phyloP scores from a whole-genome alignment of 2,329 filamentous ascomycete genomes.

The Aspergillus costaricaensis region DNA sequence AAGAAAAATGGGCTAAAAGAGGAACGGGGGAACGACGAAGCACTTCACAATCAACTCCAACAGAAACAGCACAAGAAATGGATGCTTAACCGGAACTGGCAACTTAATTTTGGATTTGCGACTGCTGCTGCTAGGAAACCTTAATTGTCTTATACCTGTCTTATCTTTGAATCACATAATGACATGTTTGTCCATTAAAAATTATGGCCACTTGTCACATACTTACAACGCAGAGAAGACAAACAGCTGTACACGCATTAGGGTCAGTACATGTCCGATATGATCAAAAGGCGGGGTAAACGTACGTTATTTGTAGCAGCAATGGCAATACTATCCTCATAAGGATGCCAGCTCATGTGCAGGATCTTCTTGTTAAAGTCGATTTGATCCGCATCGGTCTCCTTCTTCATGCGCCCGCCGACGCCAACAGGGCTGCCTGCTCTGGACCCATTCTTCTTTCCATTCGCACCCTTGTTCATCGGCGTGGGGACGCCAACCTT shows the following conservation, averaged over 20 bases:
- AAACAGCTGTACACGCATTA: conserved; percentile 59
- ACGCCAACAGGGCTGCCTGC: conserved; percentile 85
- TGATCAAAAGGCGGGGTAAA: conserved; percentile 22
- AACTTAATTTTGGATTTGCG: conserved; percentile 26
- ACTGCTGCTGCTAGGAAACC: conserved; percentile 27
- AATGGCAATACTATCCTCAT: conserved; percentile 99
- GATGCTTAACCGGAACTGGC: conserved; percentile 24
- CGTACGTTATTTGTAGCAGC: conserved; percentile 99
- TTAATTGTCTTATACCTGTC: conserved; percentile 21
- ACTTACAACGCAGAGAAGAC: conserved; percentile 72
- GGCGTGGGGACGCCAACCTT: conserved; percentile 97
- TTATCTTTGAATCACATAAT: conserved; percentile 18
- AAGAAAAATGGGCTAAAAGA: conserved; percentile 12
- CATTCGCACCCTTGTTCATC: conserved; percentile 73
- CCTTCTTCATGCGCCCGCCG: conserved; percentile 94
- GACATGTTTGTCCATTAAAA: conserved; percentile 28
- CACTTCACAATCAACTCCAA: conserved; percentile 22
- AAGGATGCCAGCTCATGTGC: conserved; percentile 99
- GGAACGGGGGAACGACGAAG: conserved; percentile 13
- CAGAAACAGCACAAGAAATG: conserved; percentile 11
- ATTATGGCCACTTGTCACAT: conserved; percentile 21
- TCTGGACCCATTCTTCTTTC: conserved; percentile 85
- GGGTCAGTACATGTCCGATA: conserved; percentile 17
- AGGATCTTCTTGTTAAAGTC: conserved; percentile 99
- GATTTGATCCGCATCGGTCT: conserved; percentile 98